Evolutionary conservation across 192 early-diverging fungal species (phyloP), one percentile per base, ranked within the genome.

Genomic region (Mortierella antarctica): DNA sequence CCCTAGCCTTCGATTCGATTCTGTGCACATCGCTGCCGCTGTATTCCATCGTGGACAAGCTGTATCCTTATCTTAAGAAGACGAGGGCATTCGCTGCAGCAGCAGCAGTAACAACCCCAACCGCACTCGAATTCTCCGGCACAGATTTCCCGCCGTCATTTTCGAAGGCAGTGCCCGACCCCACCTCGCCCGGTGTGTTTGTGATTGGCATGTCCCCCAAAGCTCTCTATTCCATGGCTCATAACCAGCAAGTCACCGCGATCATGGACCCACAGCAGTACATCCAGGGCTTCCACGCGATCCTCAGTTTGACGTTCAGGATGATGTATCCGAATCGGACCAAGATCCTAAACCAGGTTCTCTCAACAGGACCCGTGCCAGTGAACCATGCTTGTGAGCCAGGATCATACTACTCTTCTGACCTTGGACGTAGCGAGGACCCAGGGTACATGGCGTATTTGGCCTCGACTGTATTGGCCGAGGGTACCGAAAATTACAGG

Each of bases 261-360:
- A 20, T 80, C 12, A 11, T 72, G 41, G 55, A 80, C 46, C 47
- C 65, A 10, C 77, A 80, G 23, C 77, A 80, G 13, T 80, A 72
- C 23, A 39, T 68, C 20, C 77, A 80, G 58, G 77, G 77, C 4
- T 80, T 72, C 42, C 53, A 80, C 21, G 17, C 77, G 20, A 68
- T 80, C 6, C 2, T 80, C 20, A 80, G 64, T 42, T 8, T 80
- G 48, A 64, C 77, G 6, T 44, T 67, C 46, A 56, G 77, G 15
- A 66, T 68, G 65, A 80, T 80, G 77, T 80, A 49, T 23, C 77
- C 77, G 2, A 71, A 72, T 13, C 77, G 77, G 0, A 23, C n/a
- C 8, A 23, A 13, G 1, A 48, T 72, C 48, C 72, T 72, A 41
- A 80, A 67, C 70, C 69, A 72, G 8, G 18, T 57, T 15, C 49